A percentile compares a stretch with the other conserved stretches of the same genome.
Conservation (phyloP, 2,329 filamentous ascomycete species). For the Botrytis elliptica region DNA sequence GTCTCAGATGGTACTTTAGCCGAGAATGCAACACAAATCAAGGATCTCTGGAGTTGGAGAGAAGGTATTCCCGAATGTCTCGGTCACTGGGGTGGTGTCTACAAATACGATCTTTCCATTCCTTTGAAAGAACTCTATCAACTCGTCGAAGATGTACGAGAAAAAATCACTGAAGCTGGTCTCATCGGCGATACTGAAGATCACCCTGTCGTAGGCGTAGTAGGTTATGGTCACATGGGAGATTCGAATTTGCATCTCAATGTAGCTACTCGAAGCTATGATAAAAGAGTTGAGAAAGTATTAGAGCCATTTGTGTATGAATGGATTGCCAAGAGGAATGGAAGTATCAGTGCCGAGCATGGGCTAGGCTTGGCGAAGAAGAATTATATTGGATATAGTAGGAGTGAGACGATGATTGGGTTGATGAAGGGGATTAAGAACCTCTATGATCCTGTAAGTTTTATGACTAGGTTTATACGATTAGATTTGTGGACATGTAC, state of each 20-base stretch:
- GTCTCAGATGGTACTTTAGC: constrained; percentile 88
- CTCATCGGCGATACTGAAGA: constrained; percentile 74
- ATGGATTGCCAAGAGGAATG: constrained; percentile 84
- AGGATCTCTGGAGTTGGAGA: constrained; percentile 84
- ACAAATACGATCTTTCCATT: constrained; percentile 98
- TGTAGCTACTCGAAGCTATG: constrained; percentile 77
- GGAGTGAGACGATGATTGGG: constrained; percentile 79
- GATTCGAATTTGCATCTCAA: constrained; percentile 96
- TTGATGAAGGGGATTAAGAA: constrained; percentile 96
- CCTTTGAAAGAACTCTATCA: constrained; percentile 83
- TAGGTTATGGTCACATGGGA: constrained; percentile 98
- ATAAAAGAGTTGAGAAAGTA: constrained; percentile 79
- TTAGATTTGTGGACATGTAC: background rate
- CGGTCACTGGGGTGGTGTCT: constrained; percentile 88
- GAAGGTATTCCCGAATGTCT: constrained; percentile 90
- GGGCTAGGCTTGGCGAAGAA: constrained; percentile 94
- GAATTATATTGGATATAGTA: constrained; percentile 89
- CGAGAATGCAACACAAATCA: constrained; percentile 87
- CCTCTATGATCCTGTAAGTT: constrained; percentile 86
- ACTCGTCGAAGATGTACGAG: constrained; percentile 81
- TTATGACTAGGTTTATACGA: background rate
- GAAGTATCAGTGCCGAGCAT: constrained; percentile 96
- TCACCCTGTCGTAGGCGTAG: constrained; percentile 80
- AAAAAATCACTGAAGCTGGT: constrained; percentile 69
- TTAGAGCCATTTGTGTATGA: constrained; percentile 97